These are phyloP conservation scores for Gentiana straminea DNA, from an alignment of 257 asterid genomes.

Conservation along the genomic window DNA sequence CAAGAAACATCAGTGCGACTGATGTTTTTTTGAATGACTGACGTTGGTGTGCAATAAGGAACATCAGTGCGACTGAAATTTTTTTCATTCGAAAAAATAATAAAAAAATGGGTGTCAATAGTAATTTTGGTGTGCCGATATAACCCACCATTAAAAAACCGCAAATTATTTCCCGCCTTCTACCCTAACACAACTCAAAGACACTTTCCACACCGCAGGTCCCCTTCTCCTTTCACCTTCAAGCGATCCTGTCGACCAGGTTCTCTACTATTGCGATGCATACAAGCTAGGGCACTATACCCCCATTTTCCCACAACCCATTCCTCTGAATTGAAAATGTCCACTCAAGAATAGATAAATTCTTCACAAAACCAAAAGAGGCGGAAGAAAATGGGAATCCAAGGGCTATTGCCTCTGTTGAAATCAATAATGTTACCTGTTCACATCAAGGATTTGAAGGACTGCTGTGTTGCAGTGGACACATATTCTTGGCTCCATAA, in stretches of 20 bases:
- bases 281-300: conserved; percentile 8
- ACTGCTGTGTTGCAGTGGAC: conserved; percentile 74
- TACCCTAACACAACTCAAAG: conserved; percentile 1
- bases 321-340: background rate
- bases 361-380: conserved; percentile 4
- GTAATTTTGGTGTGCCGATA: too few species aligned
- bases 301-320: conserved; percentile 9
- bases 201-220: background rate
- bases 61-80: too few species aligned
- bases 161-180: conserved; percentile 13
- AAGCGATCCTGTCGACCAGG: background rate
- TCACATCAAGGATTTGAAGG: conserved; percentile 71
- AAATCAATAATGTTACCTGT: conserved; percentile 84
- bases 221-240: background rate
- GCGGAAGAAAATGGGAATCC: conserved; percentile 55
- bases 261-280: background rate
- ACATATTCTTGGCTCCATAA: conserved; percentile 98
- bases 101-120: too few species aligned
- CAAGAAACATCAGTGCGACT: too few species aligned
- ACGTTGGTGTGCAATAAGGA: too few species aligned
- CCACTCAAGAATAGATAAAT: background rate
- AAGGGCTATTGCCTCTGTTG: conserved; percentile 81
- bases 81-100: too few species aligned
- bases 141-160: background rate
- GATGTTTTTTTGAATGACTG: too few species aligned